These are phyloP conservation scores for Aegilops speltoides DNA, from an alignment of 176 grass and related monocot species.

Conservation along the genomic window DNA sequence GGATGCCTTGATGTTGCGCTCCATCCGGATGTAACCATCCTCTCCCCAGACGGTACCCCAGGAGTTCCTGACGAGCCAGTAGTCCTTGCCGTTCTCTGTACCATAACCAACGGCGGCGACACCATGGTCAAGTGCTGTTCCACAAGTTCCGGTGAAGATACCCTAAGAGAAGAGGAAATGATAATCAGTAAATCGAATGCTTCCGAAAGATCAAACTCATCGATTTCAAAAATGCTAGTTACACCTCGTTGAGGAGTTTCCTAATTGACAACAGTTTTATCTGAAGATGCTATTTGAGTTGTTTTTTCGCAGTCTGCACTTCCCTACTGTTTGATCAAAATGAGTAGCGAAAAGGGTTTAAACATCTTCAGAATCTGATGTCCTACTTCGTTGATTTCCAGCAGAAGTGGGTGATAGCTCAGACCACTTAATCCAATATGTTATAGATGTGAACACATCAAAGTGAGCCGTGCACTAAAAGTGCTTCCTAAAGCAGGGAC, in stretches of 20 bases:
- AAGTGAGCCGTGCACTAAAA: background rate
- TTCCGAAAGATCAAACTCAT: background rate
- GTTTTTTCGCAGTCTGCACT: background rate
- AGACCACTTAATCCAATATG: conserved; percentile 26
- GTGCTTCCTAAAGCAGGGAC: conserved; percentile 24
- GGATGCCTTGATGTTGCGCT: conserved; percentile 61
- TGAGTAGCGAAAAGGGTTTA: background rate
- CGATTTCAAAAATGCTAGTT: background rate
- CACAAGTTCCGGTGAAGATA: conserved; percentile 77
- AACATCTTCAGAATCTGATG: background rate
- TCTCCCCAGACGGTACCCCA: conserved; percentile 82
- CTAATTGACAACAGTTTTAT: background rate
- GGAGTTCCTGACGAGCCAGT: conserved; percentile 93
- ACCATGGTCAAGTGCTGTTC: conserved; percentile 73
- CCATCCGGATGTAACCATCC: conserved; percentile 72
- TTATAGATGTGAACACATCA: background rate
- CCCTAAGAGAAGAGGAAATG: conserved; percentile 43
- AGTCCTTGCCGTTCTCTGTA: conserved; percentile 61
- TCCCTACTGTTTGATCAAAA: background rate
- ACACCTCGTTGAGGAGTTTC: background rate
- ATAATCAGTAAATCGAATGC: background rate
- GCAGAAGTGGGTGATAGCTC: conserved; percentile 20
- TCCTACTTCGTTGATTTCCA: background rate
- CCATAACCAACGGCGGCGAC: conserved; percentile 74
- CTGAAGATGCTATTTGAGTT: background rate